These are phyloP conservation scores for Aphanoascus verrucosus DNA, from an alignment of 2,329 filamentous ascomycete genomes.

Conservation along the genomic window DNA sequence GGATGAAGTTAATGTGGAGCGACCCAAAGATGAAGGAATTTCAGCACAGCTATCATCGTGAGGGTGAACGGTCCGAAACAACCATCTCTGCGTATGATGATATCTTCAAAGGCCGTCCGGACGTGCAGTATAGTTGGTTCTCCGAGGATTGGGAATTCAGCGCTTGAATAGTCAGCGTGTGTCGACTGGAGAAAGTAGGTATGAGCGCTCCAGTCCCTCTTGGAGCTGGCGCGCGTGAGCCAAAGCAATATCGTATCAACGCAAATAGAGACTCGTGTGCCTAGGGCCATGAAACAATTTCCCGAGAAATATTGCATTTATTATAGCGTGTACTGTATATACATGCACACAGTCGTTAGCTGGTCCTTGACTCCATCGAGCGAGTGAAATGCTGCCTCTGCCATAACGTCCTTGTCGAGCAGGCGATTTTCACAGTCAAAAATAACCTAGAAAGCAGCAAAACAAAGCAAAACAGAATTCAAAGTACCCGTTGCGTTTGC, in stretches of 20 bases:
- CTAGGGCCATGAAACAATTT: neutral
- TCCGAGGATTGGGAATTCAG: slow-evolving; percentile 24
- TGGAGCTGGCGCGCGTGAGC: no score
- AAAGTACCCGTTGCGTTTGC: neutral
- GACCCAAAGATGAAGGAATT: slow-evolving; percentile 21
- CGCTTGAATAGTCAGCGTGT: neutral
- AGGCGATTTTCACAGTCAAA: neutral
- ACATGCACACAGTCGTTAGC: neutral
- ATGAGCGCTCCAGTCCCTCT: neutral
- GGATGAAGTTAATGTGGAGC: slow-evolving; percentile 30
- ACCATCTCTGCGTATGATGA: slow-evolving; percentile 24
- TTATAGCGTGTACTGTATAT: neutral
- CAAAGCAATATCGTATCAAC: no score
- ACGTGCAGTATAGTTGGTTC: slow-evolving; percentile 22
- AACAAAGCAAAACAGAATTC: neutral
- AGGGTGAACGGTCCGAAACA: slow-evolving; percentile 24
- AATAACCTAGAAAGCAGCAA: neutral
- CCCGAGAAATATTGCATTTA: neutral
- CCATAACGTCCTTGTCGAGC: neutral
- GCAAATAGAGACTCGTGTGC: no score
- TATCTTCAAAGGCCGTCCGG: slow-evolving; percentile 22
- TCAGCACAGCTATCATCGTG: slow-evolving; percentile 21
- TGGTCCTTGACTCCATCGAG: neutral
- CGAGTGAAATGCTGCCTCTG: neutral
- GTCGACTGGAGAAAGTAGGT: neutral